Evolutionary conservation across 805 yeast species (phyloP).

Genomic region (Kazachstania kunashirensis): DNA sequence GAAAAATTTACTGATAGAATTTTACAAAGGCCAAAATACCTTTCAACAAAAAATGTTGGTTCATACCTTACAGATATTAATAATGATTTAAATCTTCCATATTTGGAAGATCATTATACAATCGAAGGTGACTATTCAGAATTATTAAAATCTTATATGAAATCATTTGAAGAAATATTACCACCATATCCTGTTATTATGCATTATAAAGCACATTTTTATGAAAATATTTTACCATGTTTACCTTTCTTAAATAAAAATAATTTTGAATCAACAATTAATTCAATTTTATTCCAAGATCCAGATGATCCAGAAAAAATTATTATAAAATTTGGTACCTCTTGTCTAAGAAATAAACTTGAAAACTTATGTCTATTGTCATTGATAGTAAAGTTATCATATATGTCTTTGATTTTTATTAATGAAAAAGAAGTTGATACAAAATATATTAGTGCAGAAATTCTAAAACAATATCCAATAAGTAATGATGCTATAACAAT

Average conservation of each 20-base stretch:
- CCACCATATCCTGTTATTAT: conserved; percentile 21
- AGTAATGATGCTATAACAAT: conserved; percentile 16
- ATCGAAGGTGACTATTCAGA: conserved; percentile 18
- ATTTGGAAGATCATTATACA: conserved; percentile 21
- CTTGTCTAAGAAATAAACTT: conserved; percentile 21
- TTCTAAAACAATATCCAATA: conserved; percentile 19
- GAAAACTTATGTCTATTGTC: conserved; percentile 19
- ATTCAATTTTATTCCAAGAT: conserved; percentile 11
- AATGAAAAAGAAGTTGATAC: conserved; percentile 7
- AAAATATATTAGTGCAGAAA: conserved; percentile 8
- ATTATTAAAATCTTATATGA: conserved; percentile 14
- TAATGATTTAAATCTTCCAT: conserved; percentile 5
- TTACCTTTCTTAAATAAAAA: conserved; percentile 22
- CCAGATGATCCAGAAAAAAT: conserved; percentile 10
- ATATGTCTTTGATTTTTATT: conserved; percentile 16
- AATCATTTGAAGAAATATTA: conserved; percentile 14
- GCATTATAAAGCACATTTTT: conserved; percentile 22
- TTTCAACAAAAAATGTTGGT: background rate
- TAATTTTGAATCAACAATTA: conserved; percentile 22
- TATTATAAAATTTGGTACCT: conserved; percentile 17
- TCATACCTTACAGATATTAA: background rate
- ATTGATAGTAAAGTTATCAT: conserved; percentile 22
- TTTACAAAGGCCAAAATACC: conserved; percentile 9
- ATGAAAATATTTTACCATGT: conserved; percentile 19
- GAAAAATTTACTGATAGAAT: conserved; percentile 20